These are phyloP conservation scores for Microascus cirrosus DNA, from an alignment of 2,329 filamentous ascomycete genomes.

Conservation along the genomic window DNA sequence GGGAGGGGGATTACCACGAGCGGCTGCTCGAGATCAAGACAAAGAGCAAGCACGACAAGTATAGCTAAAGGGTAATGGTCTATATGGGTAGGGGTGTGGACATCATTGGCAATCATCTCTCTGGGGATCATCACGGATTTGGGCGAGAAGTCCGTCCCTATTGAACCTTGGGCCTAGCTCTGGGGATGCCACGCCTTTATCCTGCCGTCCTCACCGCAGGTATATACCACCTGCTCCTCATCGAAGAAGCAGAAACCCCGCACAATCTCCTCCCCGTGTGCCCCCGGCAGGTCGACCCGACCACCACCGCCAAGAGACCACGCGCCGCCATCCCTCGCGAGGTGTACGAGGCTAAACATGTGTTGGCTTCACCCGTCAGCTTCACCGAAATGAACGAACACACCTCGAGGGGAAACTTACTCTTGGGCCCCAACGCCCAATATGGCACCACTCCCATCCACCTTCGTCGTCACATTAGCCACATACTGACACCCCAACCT, in stretches of 20 bases:
- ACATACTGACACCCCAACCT: constrained; percentile 64
- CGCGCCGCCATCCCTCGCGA: constrained; percentile 32
- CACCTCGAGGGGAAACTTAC: constrained; percentile 28
- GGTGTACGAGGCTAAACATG: constrained; percentile 48
- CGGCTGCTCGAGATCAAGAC: constrained; percentile 75
- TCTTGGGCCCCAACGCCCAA: constrained; percentile 58
- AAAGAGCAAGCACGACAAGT: constrained; percentile 91
- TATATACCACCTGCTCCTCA: constrained; percentile 45
- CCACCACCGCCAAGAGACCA: constrained; percentile 46
- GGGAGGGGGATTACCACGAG: constrained; percentile 86
- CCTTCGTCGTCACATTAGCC: constrained; percentile 51
- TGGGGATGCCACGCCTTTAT: constrained; percentile 42
- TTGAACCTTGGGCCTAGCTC: constrained; percentile 6
- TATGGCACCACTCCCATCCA: constrained; percentile 45
- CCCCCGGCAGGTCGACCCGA: constrained; percentile 48
- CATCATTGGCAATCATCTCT: constrained; percentile 11
- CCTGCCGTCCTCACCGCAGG: constrained; percentile 46
- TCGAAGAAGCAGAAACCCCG: constrained; percentile 54
- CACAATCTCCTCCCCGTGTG: constrained; percentile 53
- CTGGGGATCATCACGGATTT: background rate
- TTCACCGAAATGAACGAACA: background rate
- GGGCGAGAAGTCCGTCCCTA: background rate
- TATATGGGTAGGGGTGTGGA: background rate
- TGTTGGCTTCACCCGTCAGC: constrained; percentile 27
- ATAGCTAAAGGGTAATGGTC: constrained; percentile 17